phyloP scores from a whole-genome alignment of 257 asterid species.

The Pogostemon cablin region DNA sequence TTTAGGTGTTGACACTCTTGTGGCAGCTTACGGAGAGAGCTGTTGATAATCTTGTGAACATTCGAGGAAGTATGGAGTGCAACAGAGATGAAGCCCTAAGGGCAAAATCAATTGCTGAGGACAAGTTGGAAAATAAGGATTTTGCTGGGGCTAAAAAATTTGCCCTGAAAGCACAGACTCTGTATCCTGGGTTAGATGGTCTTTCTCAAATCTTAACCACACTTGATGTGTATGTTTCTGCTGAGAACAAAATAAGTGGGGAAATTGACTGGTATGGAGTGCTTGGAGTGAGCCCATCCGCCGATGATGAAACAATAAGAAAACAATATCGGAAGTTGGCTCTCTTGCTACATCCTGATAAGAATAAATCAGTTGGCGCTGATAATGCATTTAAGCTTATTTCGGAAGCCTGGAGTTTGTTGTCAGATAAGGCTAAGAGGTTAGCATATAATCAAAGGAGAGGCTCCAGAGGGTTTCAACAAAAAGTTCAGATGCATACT shows the following conservation, averaged over 20 bases:
- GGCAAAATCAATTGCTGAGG: conserved; percentile 8
- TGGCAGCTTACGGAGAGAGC: conserved; percentile 33
- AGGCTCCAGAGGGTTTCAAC: neutral
- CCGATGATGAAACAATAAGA: neutral
- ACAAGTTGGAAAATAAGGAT: neutral
- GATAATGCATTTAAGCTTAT: neutral
- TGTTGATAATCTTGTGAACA: neutral
- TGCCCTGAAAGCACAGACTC: conserved; percentile 3
- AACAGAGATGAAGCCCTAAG: conserved; percentile 2
- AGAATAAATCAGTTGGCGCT: conserved; percentile 11
- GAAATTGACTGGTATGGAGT: conserved; percentile 6
- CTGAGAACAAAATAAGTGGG: conserved; percentile 7
- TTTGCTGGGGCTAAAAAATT: neutral
- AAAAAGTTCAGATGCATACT: neutral
- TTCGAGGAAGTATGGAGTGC: conserved; percentile 12
- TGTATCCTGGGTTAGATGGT: conserved; percentile 10
- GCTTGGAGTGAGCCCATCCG: conserved; percentile 8
- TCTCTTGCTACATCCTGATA: neutral
- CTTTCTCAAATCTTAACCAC: neutral
- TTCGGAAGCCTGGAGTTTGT: neutral
- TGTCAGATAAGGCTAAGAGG: neutral
- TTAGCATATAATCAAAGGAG: neutral
- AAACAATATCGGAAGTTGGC: neutral
- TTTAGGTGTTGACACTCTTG: neutral
- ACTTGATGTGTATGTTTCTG: neutral